phyloP scores from a whole-genome alignment of 257 asterid genomes.

The Petrea volubilis region DNA sequence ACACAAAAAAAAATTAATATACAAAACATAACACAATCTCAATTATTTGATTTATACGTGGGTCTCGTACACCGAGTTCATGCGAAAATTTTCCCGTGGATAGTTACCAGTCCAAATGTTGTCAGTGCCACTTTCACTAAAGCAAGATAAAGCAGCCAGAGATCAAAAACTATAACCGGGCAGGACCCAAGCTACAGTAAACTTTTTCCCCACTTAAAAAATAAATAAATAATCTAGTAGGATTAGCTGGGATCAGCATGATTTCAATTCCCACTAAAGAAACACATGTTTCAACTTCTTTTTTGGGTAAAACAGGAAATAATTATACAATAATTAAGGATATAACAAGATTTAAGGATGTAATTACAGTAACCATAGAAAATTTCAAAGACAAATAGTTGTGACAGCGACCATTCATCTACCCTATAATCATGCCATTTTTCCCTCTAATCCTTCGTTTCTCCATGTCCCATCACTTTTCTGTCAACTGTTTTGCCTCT shows the following conservation, averaged over 20 bases:
- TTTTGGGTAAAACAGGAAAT: constrained; percentile 3
- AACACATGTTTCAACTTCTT: not conserved
- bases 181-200: constrained; percentile 20
- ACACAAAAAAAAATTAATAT: not conserved
- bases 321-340: constrained; percentile 24
- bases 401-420: constrained; percentile 33
- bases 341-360: not conserved
- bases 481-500: constrained; percentile 27
- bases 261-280: not conserved
- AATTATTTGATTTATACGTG: not conserved
- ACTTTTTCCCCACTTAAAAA: constrained; percentile 2
- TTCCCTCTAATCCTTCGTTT: constrained; percentile 14
- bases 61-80: not conserved
- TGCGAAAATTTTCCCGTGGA: no score
- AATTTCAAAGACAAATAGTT: constrained; percentile 22
- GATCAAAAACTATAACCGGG: not conserved
- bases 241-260: constrained; percentile 10
- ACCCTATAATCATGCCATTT: constrained; percentile 27
- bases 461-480: constrained; percentile 25
- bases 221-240: not conserved
- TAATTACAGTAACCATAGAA: constrained; percentile 4
- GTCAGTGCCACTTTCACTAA: constrained; percentile 33
- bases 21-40: not conserved
- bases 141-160: constrained; percentile 26
- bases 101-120: constrained; percentile 25